Evolutionary conservation across 306 rosid genomes (phyloP), one percentile per base, ranked within the genome.

Genomic region (Cucurbita maxima): DNA sequence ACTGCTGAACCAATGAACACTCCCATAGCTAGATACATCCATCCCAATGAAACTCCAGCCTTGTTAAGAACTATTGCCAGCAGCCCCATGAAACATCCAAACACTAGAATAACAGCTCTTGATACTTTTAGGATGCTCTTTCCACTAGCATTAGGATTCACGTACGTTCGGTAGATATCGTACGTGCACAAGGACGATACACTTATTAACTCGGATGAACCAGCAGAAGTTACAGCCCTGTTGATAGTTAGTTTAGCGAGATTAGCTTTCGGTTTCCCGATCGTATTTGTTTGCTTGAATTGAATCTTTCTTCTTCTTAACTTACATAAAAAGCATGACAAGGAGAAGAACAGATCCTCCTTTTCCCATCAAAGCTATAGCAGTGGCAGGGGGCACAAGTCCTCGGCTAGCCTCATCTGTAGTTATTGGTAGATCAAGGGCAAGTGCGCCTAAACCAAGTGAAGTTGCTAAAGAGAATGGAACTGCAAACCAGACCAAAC

Each of bases 141-240:
- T 45, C 98, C 98, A 34, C 81, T 87, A 52, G 96, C 98, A 20
- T 86, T 61, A 2, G 96, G 98, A 74, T 92, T 85, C 80, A 92
- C 80, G 81, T 90, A 92, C 2, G 96, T 90, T 4, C 98, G 84
- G 76, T 92, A 92, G 69, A 92, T 82, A 57, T 93, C 97, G 58
- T 90, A 93, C 4, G 98, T 93, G 89, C 96, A 93, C 55, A 90
- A 71, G 30, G 98, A 90, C 9, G 90, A 86, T 19, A 90, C 97
- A 0, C 97, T 96, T 56, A 90, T 86, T 53, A 93, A 82, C 78
- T 93, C 98, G 1, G 98, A 90, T 16, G 97, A 93, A 76, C 98
- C 98, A 73, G 98, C 97, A 36, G 98, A 93, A 43, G 98, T 93
- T 83, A 93, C 97, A 36, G 96, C 96, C 97, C 98, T 93, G 87